phyloP scores from a whole-genome alignment of 495 filamentous ascomycete genomes.

The Bryoglossum gracile region DNA sequence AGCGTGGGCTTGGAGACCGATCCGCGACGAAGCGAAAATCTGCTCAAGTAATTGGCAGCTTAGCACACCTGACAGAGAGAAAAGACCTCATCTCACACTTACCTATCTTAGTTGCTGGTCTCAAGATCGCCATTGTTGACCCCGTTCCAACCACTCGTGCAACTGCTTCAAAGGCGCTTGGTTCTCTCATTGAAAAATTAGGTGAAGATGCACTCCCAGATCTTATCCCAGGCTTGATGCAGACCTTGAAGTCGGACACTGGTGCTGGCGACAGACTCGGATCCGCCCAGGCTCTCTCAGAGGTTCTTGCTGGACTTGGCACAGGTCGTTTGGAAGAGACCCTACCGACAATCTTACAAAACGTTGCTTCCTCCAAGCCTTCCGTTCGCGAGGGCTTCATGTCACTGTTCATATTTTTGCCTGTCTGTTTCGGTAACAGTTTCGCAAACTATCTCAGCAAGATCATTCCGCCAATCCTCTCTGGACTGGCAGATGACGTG shows the following conservation, averaged over 20 bases:
- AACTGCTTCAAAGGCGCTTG: slow-evolving; percentile 91
- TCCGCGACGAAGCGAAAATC: slow-evolving; percentile 94
- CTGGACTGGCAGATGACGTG: slow-evolving; percentile 89
- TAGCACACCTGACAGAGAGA: slow-evolving; percentile 93
- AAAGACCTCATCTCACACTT: slow-evolving; percentile 89
- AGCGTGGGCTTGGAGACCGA: slow-evolving; percentile 82
- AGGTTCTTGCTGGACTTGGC: slow-evolving; percentile 91
- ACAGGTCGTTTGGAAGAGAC: slow-evolving; percentile 92
- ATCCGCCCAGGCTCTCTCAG: slow-evolving; percentile 92
- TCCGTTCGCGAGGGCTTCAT: slow-evolving; percentile 96
- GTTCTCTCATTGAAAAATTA: slow-evolving; percentile 92
- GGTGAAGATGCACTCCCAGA: slow-evolving; percentile 95
- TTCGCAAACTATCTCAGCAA: slow-evolving; percentile 92
- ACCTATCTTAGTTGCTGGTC: slow-evolving; percentile 83
- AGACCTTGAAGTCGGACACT: slow-evolving; percentile 93
- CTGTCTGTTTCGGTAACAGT: slow-evolving; percentile 97
- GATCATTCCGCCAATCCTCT: slow-evolving; percentile 93
- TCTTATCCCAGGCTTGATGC: slow-evolving; percentile 95
- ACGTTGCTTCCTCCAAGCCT: slow-evolving; percentile 84
- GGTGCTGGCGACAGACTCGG: slow-evolving; percentile 92
- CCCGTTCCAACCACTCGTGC: slow-evolving; percentile 95
- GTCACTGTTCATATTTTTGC: slow-evolving; percentile 98
- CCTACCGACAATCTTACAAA: slow-evolving; percentile 91
- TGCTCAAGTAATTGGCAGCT: slow-evolving; percentile 91
- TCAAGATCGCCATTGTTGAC: slow-evolving; percentile 85